Base-by-base conservation (phyloP, 1,284 basidiomycete species). In the Boletellus deceptivus region DNA sequence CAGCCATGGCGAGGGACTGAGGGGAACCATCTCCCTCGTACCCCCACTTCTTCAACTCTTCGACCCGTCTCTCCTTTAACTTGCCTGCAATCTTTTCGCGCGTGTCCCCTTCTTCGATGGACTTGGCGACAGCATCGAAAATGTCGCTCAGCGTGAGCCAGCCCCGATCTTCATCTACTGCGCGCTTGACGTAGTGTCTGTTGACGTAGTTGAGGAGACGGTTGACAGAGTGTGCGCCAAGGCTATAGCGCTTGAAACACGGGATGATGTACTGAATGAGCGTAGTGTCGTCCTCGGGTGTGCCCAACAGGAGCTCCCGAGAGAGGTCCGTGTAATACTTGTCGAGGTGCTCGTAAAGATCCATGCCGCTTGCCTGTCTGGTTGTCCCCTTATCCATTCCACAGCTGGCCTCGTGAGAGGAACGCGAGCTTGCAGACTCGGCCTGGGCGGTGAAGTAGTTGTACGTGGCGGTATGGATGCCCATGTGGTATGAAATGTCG, bases 161-260 rank as follows among this genome's bases (percentile, higher is more conserved):
- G 33, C 87, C 86, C 55, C 75, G 79, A 66, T 88, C 87, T 67
- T 89, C 86, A 65, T 89, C 86, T 8, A 84, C 73, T 40, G 83
- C 83, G 22, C 84, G 82, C 64, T 84, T 85, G 58, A 89, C 85
- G 60, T 86, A 86, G 67, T 89, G 86, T 20, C 86, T 78, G 67
- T 89, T 89, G 47, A 89, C 78, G 64, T 89, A 89, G 70, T 82
- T 87, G 57, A 89, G 76, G 25, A 89, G 77, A 56, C 87, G 79
- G 64, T 83, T 77, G 53, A 84, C 78, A 47, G 84, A 78, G 55
- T 79, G 76, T 7, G 82, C 81, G 46, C 86, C 86, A 31, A 79
- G 73, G 53, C 75, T 74, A 67, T 81, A 89, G 46, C 86, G 84
- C 54, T 77, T 76, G 72, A 86, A 89, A 62, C 76, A 80, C 6